Conservation (phyloP, 2,329 filamentous ascomycete genomes). For the Botrytis squamosa region DNA sequence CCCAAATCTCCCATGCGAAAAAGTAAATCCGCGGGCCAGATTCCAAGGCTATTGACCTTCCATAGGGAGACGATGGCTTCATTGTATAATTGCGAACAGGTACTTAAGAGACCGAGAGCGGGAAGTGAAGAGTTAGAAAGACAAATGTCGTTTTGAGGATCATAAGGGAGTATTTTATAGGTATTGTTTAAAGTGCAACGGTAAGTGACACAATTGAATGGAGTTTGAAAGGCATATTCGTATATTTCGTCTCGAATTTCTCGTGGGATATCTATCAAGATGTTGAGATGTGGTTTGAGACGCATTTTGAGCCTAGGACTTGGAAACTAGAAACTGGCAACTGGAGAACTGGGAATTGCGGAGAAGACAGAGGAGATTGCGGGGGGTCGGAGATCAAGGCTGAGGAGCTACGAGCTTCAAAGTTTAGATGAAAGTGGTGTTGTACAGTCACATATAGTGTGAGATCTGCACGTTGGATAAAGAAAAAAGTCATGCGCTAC, state of each 20-base stretch:
- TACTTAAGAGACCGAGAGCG: background rate
- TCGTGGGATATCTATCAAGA: constrained; percentile 6
- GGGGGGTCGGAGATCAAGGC: background rate
- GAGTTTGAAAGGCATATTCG: constrained; percentile 14
- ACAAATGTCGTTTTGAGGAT: constrained; percentile 17
- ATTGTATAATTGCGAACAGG: background rate
- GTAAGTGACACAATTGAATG: constrained; percentile 4
- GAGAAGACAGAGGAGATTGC: background rate
- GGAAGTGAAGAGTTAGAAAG: background rate
- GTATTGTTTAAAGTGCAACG: background rate
- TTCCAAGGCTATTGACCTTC: constrained; percentile 13
- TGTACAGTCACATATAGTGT: background rate
- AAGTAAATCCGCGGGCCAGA: constrained; percentile 20
- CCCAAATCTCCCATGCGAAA: background rate
- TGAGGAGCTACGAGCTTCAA: background rate
- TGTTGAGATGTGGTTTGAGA: background rate
- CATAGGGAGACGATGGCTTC: constrained; percentile 9
- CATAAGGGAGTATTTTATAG: constrained; percentile 10
- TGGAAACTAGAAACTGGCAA: background rate
- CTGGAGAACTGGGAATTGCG: background rate
- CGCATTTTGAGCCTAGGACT: background rate
- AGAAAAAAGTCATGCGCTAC: background rate
- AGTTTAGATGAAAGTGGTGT: background rate
- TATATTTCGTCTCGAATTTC: constrained; percentile 22
- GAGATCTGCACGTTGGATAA: background rate